Evolutionary conservation across 2,329 filamentous ascomycete species (phyloP).

Genomic region (Diaporthe australafricana): DNA sequence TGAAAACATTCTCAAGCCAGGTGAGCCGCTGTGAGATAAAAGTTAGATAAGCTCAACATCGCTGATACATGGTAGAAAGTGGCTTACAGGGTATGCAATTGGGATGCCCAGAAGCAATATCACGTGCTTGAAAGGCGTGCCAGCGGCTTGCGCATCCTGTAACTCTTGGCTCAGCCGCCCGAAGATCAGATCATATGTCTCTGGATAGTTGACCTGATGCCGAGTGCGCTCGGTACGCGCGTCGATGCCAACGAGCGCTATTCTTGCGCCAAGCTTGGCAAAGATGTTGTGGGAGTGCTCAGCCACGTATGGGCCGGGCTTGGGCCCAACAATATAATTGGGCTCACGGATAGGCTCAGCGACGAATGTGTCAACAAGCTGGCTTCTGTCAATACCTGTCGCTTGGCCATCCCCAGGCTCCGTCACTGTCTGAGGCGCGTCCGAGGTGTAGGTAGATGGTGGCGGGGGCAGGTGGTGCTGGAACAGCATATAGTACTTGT

Average conservation of each 20-base stretch:
- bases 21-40: constrained; percentile 74
- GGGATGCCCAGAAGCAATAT: constrained; percentile 89
- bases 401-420: constrained; percentile 39
- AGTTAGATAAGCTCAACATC: constrained; percentile 34
- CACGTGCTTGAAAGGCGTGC: constrained; percentile 87
- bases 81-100: constrained; percentile 80
- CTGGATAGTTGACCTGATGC: constrained; percentile 93
- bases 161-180: constrained; percentile 79
- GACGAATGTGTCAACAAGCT: constrained; percentile 82
- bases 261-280: constrained; percentile 81
- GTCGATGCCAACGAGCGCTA: constrained; percentile 90
- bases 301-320: constrained; percentile 88
- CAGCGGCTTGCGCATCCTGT: constrained; percentile 70
- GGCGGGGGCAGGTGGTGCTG: constrained; percentile 94
- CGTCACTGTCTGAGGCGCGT: constrained; percentile 62
- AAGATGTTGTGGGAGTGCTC: constrained; percentile 90
- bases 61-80: constrained; percentile 53
- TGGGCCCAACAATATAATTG: constrained; percentile 82
- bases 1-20: constrained; percentile 95
- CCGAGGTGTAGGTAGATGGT: constrained; percentile 84
- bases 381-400: constrained; percentile 72
- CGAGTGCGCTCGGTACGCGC: constrained; percentile 91
- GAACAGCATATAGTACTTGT: constrained; percentile 98
- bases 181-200: constrained; percentile 89
- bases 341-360: constrained; percentile 65